A percentile compares a stretch with the other conserved stretches of the same genome.
Evolutionary conservation across 768 basidiomycete genomes (phyloP).

Genomic region (Russula earlei): DNA sequence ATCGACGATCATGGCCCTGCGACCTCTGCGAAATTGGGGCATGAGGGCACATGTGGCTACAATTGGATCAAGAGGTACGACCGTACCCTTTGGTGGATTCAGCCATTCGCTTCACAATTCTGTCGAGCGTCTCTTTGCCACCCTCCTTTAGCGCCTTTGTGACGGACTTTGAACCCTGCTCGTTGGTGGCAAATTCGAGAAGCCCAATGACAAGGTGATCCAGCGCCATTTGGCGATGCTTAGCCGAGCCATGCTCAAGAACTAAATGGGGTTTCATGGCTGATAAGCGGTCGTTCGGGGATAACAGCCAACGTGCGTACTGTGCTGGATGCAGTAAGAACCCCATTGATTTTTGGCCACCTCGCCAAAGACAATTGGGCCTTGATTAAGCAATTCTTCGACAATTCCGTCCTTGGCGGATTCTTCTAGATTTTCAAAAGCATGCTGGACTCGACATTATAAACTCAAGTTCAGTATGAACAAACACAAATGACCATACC

Average conservation of each 20-base stretch:
- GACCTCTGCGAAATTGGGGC: constrained; percentile 35
- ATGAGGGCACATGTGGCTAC: background rate
- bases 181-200: constrained; percentile 69
- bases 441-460: constrained; percentile 42
- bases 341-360: constrained; percentile 87
- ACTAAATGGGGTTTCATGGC: constrained; percentile 35
- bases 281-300: constrained; percentile 4
- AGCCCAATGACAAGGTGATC: constrained; percentile 70
- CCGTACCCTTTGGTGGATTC: constrained; percentile 72
- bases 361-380: constrained; percentile 55
- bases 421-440: constrained; percentile 78
- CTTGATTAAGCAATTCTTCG: constrained; percentile 72
- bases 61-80: background rate
- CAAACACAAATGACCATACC: constrained; percentile 33
- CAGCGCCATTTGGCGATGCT: constrained; percentile 67
- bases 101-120: constrained; percentile 72
- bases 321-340: constrained; percentile 79
- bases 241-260: constrained; percentile 73
- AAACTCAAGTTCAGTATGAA: background rate
- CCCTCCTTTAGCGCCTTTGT: constrained; percentile 83
- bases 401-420: constrained; percentile 79
- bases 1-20: constrained; percentile 81
- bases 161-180: constrained; percentile 83
- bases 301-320: constrained; percentile 34
- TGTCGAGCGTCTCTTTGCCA: constrained; percentile 64